Evolutionary conservation across 257 asterid species (phyloP), one percentile per base, ranked within the genome.

Genomic region (Plantago elongata): DNA sequence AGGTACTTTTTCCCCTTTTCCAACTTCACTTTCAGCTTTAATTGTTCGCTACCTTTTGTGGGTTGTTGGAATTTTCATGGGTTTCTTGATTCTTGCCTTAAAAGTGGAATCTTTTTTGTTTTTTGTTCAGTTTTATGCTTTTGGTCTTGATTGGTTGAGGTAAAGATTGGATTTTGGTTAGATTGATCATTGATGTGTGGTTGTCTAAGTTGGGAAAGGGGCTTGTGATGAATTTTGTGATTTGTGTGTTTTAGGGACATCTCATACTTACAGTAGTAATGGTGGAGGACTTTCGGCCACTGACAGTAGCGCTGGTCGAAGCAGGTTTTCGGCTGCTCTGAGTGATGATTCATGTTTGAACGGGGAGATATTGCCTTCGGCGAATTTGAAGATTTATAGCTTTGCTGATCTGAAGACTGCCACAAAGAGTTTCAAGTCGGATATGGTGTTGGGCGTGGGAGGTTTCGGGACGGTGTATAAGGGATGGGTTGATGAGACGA

Each of bases 391-490:
- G 58, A 65, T 70, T 11, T 81, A 76, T 48, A 76, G 64, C 29
- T 81, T 68, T 57, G 49, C 74, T 15, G 88, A 78, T 63, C 66
- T 81, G 76, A 81, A 57, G 77, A 81, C 18, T 14, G 71, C 81
- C n/a, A 76, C 88, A 0, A 76, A 59, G 72, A 76, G 45, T 69
- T 81, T 81, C 74, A 78, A 74, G 65, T 46, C 75, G 37, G 83
- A 78, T 75, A 72, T 68, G 81, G 83, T 74, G 67, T 68, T 81
- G 77, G 88, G 88, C 3, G 30, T 66, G 14, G 88, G 88, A 40
- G 88, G 88, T 30, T 81, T 81, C 42, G 88, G 88, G 56, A 81
- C 83, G 8, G 88, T 81, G 45, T 78, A 73, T 30, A 81, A 67
- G 74, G 88, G 88, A 48, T 81, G 84, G 84, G 80, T 81, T 27